Conservation (phyloP, 805 yeast genomes). For the Ogataea neopini region DNA sequence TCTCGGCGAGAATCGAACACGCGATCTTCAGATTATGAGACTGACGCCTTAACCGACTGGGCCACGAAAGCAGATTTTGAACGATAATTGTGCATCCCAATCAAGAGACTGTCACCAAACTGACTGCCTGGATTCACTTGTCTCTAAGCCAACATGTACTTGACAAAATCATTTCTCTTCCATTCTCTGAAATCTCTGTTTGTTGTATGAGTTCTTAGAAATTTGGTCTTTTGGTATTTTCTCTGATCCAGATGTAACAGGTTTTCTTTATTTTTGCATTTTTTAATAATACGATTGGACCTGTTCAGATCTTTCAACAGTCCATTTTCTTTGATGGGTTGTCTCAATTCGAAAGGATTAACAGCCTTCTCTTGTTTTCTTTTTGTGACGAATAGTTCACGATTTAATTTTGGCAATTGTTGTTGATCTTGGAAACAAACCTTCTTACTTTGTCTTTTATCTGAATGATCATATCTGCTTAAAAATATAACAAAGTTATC, state of each 20-base stretch:
- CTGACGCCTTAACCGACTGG: slow-evolving; percentile 43
- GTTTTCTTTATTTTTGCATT: slow-evolving; percentile 4
- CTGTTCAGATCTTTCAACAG: not conserved
- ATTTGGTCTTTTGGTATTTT: slow-evolving; percentile 9
- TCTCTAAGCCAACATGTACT: not conserved
- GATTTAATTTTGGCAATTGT: not conserved
- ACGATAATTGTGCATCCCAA: too few species aligned
- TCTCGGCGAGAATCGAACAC: slow-evolving; percentile 43
- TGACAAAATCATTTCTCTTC: slow-evolving; percentile 18
- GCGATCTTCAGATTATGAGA: slow-evolving; percentile 44
- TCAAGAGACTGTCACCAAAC: too few species aligned
- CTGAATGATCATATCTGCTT: slow-evolving; percentile 5
- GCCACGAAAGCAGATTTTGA: slow-evolving; percentile 35
- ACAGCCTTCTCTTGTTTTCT: not conserved
- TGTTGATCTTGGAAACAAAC: slow-evolving; percentile 19
- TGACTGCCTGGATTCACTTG: too few species aligned
- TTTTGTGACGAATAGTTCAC: slow-evolving; percentile 7
- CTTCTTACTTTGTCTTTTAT: slow-evolving; percentile 3
- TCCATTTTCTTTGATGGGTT: not conserved
- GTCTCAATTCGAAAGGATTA: not conserved
- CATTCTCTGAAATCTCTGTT: slow-evolving; percentile 6
- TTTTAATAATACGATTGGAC: not conserved
- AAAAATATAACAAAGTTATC: slow-evolving; percentile 13
- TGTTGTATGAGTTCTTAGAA: not conserved
- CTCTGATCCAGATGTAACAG: slow-evolving; percentile 2